These are phyloP conservation scores for Domatiomyces catenatus DNA, from an alignment of 2,329 filamentous ascomycete genomes.

Conservation along the genomic window DNA sequence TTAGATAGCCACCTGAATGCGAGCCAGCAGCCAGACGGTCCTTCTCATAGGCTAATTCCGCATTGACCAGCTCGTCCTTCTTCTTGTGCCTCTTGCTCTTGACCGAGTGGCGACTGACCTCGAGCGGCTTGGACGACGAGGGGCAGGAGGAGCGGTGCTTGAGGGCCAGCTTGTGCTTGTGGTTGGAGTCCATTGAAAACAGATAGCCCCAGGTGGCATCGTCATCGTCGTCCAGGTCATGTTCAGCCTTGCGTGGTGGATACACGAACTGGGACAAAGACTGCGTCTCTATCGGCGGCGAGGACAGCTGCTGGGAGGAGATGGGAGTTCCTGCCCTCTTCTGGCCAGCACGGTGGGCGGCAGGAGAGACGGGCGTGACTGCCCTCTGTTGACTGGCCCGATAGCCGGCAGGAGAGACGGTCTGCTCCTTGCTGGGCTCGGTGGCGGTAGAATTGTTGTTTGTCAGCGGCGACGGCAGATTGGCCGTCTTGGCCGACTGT, in stretches of 20 bases:
- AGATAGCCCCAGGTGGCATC: constrained; percentile 95
- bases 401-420: constrained; percentile 52
- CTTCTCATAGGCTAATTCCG: constrained; percentile 45
- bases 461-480: constrained; percentile 70
- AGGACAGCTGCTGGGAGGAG: constrained; percentile 40
- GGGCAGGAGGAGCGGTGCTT: constrained; percentile 59
- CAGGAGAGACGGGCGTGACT: constrained; percentile 43
- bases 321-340: constrained; percentile 27
- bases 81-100: constrained; percentile 29
- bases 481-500: constrained; percentile 47
- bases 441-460: constrained; percentile 49
- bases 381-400: constrained; percentile 38
- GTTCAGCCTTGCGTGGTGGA: constrained; percentile 53
- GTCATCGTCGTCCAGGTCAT: constrained; percentile 67
- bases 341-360: constrained; percentile 44
- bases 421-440: constrained; percentile 48
- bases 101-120: constrained; percentile 27
- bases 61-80: constrained; percentile 34
- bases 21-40: constrained; percentile 43
- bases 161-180: constrained; percentile 57
- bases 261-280: constrained; percentile 67
- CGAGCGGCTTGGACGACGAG: constrained; percentile 31
- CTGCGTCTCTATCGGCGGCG: constrained; percentile 62
- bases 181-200: constrained; percentile 59
- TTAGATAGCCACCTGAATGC: constrained; percentile 68